Evolutionary conservation across 129 eudicot species (phyloP), one percentile per base, ranked within the genome.

Genomic region (Oenanthe sinensis): DNA sequence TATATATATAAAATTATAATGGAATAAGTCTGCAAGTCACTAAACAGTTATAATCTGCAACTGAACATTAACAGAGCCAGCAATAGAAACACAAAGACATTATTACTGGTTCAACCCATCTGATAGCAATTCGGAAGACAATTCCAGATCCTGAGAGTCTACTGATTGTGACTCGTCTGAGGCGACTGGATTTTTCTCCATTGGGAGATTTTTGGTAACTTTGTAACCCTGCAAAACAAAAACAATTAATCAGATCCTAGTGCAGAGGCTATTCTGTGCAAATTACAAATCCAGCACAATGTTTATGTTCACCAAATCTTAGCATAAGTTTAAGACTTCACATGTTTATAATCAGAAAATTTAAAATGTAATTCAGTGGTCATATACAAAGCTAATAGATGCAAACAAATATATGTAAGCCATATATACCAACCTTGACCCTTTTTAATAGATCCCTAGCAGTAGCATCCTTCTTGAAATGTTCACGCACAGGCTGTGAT

Each of bases 401-500:
- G 44, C 69, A 42, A 50, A 16, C 19, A n/a, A 78, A n/a, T 39
- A 47, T 67, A 71, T 54, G 5, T 49, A 74, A 52, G 58, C 14
- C 10, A 81, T n/a, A 70, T 42, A 60, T 54, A 48, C 87, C 69
- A 67, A 94, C 98, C 98, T 91, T 91, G 55, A 94, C 98, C 81
- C 84, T 86, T 83, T 89, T 91, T 78, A 94, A 58, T 68, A 94
- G 81, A 4, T 89, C 91, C 83, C 88, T 94, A 40, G 96, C 96
- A 24, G 84, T 83, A 28, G 85, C 84, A 75, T 91, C 88, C 33
- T 81, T 89, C 37, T 84, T 89, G 75, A 94, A 94, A 85, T 94
- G 98, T 81, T 94, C 97, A n/a, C 97, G 91, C 11, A 93, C 97
- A 71, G 98, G 98, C 98, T 89, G 86, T 83, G 33, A 60, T 26